Conservation (phyloP, 768 basidiomycete species). For the Lactarius evosmus region DNA sequence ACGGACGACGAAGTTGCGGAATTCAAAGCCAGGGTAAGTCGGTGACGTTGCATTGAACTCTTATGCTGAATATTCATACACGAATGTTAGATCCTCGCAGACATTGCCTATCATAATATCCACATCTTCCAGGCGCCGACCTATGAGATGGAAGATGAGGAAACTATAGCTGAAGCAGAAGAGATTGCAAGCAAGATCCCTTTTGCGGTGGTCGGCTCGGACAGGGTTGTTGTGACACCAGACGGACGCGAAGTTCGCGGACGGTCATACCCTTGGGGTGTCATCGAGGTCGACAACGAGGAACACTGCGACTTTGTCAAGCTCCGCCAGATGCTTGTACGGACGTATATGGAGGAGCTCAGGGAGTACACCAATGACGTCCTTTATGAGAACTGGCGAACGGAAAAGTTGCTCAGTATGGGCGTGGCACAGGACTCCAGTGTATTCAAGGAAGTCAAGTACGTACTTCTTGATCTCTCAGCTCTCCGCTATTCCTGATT, state of each 20-base stretch:
- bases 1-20: conserved; percentile 92
- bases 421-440: conserved; percentile 96
- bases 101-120: conserved; percentile 94
- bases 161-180: conserved; percentile 94
- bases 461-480: conserved; percentile 37
- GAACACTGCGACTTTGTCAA: conserved; percentile 99
- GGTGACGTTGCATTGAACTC: conserved; percentile 14
- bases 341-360: conserved; percentile 99
- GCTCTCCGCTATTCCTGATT: neutral
- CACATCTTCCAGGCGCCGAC: conserved; percentile 97
- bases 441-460: conserved; percentile 99
- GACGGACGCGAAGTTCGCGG: conserved; percentile 94
- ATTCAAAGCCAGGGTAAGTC: conserved; percentile 86
- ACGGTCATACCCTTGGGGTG: conserved; percentile 96
- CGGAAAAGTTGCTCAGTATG: conserved; percentile 94
- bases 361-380: conserved; percentile 95
- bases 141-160: conserved; percentile 98
- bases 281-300: conserved; percentile 99
- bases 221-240: conserved; percentile 72
- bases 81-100: conserved; percentile 69
- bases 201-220: conserved; percentile 96
- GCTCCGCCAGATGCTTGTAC: conserved; percentile 97
- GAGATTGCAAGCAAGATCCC: conserved; percentile 98
- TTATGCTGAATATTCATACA: neutral
- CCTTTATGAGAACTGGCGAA: conserved; percentile 98